These are phyloP conservation scores for Mycena citricolor DNA, from an alignment of 1,284 basidiomycete species.

Conservation along the genomic window DNA sequence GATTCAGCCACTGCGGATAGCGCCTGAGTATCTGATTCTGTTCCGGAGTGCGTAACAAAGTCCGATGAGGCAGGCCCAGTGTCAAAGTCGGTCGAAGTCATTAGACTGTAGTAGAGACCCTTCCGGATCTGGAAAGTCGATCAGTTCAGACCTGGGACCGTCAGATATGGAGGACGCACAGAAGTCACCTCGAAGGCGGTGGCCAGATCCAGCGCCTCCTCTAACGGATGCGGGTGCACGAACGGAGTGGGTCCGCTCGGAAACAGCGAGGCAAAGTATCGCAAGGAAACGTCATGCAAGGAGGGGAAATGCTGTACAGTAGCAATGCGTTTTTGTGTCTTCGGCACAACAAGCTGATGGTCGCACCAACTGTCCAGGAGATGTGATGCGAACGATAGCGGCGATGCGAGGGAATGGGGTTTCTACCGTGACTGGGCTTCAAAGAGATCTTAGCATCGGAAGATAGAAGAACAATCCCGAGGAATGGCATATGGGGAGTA, in stretches of 20 bases:
- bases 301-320: conserved; percentile 42
- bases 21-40: not conserved
- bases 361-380: conserved; percentile 45
- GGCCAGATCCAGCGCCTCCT: conserved; percentile 52
- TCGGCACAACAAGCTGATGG: not conserved
- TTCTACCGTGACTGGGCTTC: conserved; percentile 45
- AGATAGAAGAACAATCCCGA: not conserved
- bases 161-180: conserved; percentile 35
- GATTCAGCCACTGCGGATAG: conserved; percentile 2
- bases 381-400: conserved; percentile 53
- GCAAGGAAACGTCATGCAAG: conserved; percentile 45
- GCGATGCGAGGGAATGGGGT: conserved; percentile 46
- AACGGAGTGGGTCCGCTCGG: conserved; percentile 41
- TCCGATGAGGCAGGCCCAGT: conserved; percentile 30
- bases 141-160: not conserved
- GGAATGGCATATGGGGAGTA: no score
- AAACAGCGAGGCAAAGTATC: conserved; percentile 44
- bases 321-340: not conserved
- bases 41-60: conserved; percentile 3
- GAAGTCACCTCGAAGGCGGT: conserved; percentile 41
- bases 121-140: conserved; percentile 50
- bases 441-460: conserved; percentile 4
- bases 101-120: conserved; percentile 57
- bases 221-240: conserved; percentile 37
- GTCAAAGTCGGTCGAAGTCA: conserved; percentile 55